Evolutionary conservation across 768 basidiomycete species (phyloP), one percentile per base, ranked within the genome.

Genomic region (Xanthoconium stramineum): DNA sequence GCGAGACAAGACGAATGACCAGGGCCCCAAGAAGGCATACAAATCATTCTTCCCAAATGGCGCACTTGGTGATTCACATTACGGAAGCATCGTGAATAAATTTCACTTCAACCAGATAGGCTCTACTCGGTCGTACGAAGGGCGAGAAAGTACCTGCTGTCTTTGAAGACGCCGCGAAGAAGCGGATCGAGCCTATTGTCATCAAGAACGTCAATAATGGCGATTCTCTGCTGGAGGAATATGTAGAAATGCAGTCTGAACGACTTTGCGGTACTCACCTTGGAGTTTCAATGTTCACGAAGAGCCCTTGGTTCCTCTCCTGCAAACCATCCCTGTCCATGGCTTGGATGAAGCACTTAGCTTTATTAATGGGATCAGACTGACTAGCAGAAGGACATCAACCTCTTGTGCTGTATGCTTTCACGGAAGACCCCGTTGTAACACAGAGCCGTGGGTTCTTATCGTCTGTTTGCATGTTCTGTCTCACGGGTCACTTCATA

Each of bases 251-350:
- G n/a, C n/a, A 13, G 19, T n/a, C 36, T 40, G 67, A 3, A 35
- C 19, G 14, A 33, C n/a, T 17, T 12, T n/a, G n/a, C n/a, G n/a
- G 29, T 5, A n/a, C 44, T 57, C 28, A 47, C 33, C 3, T 20
- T 19, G 40, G 30, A 19, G n/a, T 24, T 32, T n/a, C 5, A 10
- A 33, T 28, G 6, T 53, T 10, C 6, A 19, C 59, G 88, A 88
- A 57, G 89, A 91, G 66, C 66, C 89, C 3, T 91, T 91, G 59
- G 89, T 87, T 0, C 89, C 89, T 0, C 67, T 91, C 24, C 63
- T 91, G 8, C 83, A 88, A 1, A 75, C 91, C 44, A 61, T 89
- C 13, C 72, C 81, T 0, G 78, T 90, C 1, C 79, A 83, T 35
- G 72, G 68, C 50, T 51, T 86, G 8, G 76, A 82, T 3, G 80